Percentiles rank a stretch among this genome's conserved stretches.
These are phyloP conservation scores for Neurospora sp. DNA, from an alignment of 495 filamentous ascomycete genomes.

Conservation along the genomic window DNA sequence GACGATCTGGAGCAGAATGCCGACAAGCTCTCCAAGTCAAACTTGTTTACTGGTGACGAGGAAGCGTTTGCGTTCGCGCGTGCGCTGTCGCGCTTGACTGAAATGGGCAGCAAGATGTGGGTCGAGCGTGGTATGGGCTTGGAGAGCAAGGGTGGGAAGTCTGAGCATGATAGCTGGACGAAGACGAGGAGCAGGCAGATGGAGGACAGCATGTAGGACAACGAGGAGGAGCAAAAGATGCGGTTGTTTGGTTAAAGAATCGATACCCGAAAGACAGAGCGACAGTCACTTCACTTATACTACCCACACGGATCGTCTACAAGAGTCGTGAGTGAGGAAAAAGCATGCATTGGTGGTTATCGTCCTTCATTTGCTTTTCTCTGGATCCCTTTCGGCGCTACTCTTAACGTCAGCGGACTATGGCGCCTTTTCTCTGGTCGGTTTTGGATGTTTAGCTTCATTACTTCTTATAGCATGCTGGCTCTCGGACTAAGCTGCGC, in stretches of 20 bases:
- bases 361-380: background rate
- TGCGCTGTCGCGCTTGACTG: conserved; percentile 69
- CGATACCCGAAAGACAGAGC: conserved; percentile 4
- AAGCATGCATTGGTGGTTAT: background rate
- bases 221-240: background rate
- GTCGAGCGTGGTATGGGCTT: conserved; percentile 76
- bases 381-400: background rate
- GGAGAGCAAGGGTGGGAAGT: conserved; percentile 45
- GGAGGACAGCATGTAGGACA: conserved; percentile 60
- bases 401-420: background rate
- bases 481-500: background rate
- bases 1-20: conserved; percentile 87
- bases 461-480: background rate
- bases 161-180: conserved; percentile 54
- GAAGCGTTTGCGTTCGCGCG: conserved; percentile 93
- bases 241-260: background rate
- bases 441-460: background rate
- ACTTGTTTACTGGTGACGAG: conserved; percentile 89
- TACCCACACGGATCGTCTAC: background rate
- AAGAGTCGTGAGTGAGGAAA: background rate
- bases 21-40: conserved; percentile 72
- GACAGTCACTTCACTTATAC: background rate
- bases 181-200: conserved; percentile 57
- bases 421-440: background rate
- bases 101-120: conserved; percentile 95